Conservation (phyloP, 2,329 filamentous ascomycete genomes). For the Didymella pinodella region DNA sequence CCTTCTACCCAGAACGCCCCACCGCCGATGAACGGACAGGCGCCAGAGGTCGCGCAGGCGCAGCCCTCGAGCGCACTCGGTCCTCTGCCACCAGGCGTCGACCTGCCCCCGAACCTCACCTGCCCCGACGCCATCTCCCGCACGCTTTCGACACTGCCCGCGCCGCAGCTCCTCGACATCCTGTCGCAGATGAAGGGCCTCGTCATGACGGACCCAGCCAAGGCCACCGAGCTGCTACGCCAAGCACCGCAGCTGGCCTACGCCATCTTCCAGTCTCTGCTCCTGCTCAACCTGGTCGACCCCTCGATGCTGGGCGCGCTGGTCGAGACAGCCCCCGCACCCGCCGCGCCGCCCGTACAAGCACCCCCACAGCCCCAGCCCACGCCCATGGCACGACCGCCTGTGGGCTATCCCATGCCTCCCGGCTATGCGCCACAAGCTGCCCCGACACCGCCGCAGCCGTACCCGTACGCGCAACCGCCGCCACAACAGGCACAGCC, state of each 20-base stretch:
- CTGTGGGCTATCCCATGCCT: constrained; percentile 39
- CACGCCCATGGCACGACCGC: constrained; percentile 44
- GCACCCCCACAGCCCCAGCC: constrained; percentile 51
- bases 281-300: constrained; percentile 92
- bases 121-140: constrained; percentile 91
- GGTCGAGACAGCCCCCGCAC: constrained; percentile 64
- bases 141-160: constrained; percentile 85
- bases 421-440: constrained; percentile 55
- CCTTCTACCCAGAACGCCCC: constrained; percentile 58
- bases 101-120: constrained; percentile 81
- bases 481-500: constrained; percentile 22
- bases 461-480: constrained; percentile 54
- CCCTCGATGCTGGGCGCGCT: constrained; percentile 82
- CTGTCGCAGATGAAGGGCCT: constrained; percentile 93
- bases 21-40: constrained; percentile 53
- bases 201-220: constrained; percentile 79
- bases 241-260: constrained; percentile 93
- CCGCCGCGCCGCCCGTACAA: constrained; percentile 43
- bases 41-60: constrained; percentile 46
- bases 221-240: constrained; percentile 84
- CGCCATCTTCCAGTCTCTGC: constrained; percentile 91
- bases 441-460: constrained; percentile 58
- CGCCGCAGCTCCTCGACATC: constrained; percentile 89
- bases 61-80: constrained; percentile 68
- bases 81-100: constrained; percentile 82